These are phyloP conservation scores for Tetrapisispora pingtungensis DNA, from an alignment of 805 yeast species.

Conservation along the genomic window DNA sequence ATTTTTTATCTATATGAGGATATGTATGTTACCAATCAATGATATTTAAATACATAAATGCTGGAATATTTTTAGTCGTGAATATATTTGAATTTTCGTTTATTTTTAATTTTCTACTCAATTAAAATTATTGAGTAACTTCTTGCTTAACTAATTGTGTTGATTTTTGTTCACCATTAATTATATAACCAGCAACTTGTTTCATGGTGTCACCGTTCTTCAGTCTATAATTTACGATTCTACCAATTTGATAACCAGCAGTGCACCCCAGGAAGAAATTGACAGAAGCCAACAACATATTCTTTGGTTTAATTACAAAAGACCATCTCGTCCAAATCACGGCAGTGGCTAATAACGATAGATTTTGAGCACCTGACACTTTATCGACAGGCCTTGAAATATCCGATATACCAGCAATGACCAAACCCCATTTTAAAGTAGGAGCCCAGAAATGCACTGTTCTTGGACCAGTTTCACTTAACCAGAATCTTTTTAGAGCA, in stretches of 20 bases:
- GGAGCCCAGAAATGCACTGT: slow-evolving; percentile 96
- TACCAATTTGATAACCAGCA: slow-evolving; percentile 72
- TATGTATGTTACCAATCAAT: neutral
- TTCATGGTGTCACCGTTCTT: slow-evolving; percentile 51
- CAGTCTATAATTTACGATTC: slow-evolving; percentile 62
- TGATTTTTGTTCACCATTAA: slow-evolving; percentile 34
- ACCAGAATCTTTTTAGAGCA: slow-evolving; percentile 56
- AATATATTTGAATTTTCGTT: neutral
- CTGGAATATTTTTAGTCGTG: neutral
- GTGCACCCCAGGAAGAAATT: slow-evolving; percentile 89
- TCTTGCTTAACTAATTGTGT: neutral
- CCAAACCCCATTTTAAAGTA: slow-evolving; percentile 81
- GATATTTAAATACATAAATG: neutral
- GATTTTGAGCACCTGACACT: slow-evolving; percentile 63
- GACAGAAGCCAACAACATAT: slow-evolving; percentile 80
- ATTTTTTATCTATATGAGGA: neutral
- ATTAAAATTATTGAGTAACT: neutral
- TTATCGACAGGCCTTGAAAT: slow-evolving; percentile 86
- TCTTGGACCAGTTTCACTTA: slow-evolving; percentile 88
- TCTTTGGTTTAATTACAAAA: slow-evolving; percentile 82
- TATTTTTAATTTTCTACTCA: neutral
- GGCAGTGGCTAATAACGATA: slow-evolving; percentile 83
- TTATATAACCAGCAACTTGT: slow-evolving; percentile 48
- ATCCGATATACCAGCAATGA: slow-evolving; percentile 85
- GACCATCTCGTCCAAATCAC: slow-evolving; percentile 99